Percentiles rank a stretch among this genome's conserved stretches.
phyloP scores from a whole-genome alignment of 116 monocot genomes.

The Dioscorea cayenensis region DNA sequence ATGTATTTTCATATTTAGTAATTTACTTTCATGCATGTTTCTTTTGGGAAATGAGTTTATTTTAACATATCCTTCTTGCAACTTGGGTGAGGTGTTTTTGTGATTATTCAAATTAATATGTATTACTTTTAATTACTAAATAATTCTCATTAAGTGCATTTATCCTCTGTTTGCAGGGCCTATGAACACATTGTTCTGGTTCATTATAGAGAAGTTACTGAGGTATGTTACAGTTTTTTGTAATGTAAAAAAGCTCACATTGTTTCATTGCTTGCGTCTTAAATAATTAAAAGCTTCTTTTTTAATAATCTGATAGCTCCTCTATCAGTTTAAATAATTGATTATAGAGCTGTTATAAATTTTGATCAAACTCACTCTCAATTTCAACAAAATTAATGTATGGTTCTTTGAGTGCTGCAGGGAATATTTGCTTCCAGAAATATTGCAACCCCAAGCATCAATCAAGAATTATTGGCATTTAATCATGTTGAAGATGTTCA shows the following conservation, averaged over 20 bases:
- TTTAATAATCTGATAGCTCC: not conserved
- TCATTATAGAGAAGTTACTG: constrained; percentile 88
- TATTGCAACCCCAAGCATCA: not conserved
- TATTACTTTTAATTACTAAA: not conserved
- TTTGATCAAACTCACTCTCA: not conserved
- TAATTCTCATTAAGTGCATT: not conserved
- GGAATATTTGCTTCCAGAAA: not conserved
- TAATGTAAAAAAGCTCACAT: not conserved
- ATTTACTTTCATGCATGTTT: not conserved
- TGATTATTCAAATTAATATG: not conserved
- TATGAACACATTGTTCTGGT: constrained; percentile 93
- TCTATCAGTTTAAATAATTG: not conserved
- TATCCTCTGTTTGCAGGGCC: constrained; percentile 44
- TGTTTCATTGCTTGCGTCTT: no score
- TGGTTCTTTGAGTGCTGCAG: not conserved
- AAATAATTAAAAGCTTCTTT: not conserved
- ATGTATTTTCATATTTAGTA: not conserved
- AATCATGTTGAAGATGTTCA: not conserved
- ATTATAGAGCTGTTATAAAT: not conserved
- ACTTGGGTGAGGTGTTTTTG: not conserved
- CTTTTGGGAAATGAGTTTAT: not conserved
- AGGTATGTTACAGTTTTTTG: constrained; percentile 45
- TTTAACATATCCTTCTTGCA: not conserved
- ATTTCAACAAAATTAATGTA: not conserved
- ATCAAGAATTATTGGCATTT: not conserved